Evolutionary conservation across 1,284 basidiomycete genomes (phyloP), one percentile per base, ranked within the genome.

Genomic region (Pseudozyma sp.): DNA sequence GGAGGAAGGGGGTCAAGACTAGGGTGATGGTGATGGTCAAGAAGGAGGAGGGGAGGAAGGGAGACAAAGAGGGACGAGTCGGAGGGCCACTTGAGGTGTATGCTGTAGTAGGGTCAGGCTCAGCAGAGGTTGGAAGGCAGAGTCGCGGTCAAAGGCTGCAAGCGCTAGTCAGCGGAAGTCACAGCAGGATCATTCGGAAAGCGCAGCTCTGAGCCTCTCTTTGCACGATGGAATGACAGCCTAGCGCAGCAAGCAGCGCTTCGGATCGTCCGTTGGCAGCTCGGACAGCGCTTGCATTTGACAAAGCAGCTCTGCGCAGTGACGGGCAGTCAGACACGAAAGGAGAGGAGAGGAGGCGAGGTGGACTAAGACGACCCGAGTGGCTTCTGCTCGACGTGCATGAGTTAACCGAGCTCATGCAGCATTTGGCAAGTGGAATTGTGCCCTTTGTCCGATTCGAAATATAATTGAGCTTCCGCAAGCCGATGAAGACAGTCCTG

Each of bases 71-170:
- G 46, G 48, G 29, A 34, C 24, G 24, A 9, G 37, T 14, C 45
- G 16, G 33, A 35, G n/a, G 33, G 17, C 30, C n/a, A 14, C 7
- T 44, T 7, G 42, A 46, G 57, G 39, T 64, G 54, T 64, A 57
- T 57, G 42, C 16, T 6, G 34, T 9, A 19, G 51, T 14, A 37
- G 24, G 24, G 24, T 37, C 35, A 10, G 35, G 35, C 14, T 14
- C 35, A 10, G 16, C n/a, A 10, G n/a, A 42, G 43, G 43, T 19
- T 24, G 43, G 17, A 42, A 42, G 24, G 24, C 24, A 24, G 24
- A 24, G 24, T 24, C 24, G 24, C 24, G 24, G 24, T 24, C 24
- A 24, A 24, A 24, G 24, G 24, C 24, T 24, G 24, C 24, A 24
- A 24, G 24, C 24, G 24, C 24, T 24, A 24, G 24, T 24, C 24